Evolutionary conservation across 805 yeast genomes (phyloP).

Genomic region (Ascoidea asiatica): DNA sequence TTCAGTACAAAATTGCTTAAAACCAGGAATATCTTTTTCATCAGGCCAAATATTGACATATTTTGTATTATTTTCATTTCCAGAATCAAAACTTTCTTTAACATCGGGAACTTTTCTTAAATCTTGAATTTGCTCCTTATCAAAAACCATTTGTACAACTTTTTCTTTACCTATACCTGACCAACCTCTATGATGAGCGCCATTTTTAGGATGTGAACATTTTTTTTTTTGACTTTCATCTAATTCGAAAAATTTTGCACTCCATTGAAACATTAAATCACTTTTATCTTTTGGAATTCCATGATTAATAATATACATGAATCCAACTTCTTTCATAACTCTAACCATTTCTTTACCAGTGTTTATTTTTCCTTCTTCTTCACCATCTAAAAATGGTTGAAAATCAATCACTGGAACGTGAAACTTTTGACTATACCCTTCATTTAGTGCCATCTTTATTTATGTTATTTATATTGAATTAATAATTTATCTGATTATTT

Average conservation of each 20-base stretch:
- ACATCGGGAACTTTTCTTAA: conserved; percentile 16
- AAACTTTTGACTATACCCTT: not conserved
- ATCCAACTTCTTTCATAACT: conserved; percentile 14
- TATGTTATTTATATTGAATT: no score
- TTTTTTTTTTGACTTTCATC: conserved; percentile 10
- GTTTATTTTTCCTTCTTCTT: conserved; percentile 12
- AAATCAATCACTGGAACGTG: conserved; percentile 19
- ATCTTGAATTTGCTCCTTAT: conserved; percentile 9
- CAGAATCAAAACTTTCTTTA: conserved; percentile 17
- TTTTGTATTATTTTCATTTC: conserved; percentile 11
- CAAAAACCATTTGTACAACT: conserved; percentile 17
- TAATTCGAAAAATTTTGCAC: conserved; percentile 11
- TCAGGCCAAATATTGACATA: conserved; percentile 17
- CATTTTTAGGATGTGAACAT: conserved; percentile 16
- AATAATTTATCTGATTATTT: no score
- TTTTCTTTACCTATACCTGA: conserved; percentile 16
- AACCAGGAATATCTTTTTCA: conserved; percentile 14
- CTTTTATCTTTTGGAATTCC: conserved; percentile 12
- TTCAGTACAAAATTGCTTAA: conserved; percentile 12
- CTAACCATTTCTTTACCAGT: conserved; percentile 15
- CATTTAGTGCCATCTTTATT: no score
- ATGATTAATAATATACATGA: conserved; percentile 15
- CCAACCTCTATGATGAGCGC: conserved; percentile 18
- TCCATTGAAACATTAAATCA: conserved; percentile 14
- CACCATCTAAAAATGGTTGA: conserved; percentile 15